These are phyloP conservation scores for Phylloporus sp. DNA, from an alignment of 768 basidiomycete species.

Conservation along the genomic window DNA sequence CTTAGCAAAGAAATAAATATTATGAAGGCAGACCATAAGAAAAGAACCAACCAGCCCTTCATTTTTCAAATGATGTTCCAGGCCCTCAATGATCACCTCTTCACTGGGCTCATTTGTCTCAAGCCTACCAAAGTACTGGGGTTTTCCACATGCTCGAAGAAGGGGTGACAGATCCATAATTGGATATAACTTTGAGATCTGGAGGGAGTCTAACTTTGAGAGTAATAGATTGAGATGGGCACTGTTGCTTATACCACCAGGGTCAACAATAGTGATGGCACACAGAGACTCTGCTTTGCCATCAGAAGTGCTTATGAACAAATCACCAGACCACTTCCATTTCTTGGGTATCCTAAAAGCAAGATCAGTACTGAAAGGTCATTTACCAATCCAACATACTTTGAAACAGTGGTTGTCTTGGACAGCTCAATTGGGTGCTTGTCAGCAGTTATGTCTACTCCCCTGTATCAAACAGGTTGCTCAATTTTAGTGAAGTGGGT, in stretches of 20 bases:
- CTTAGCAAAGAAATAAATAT: slow-evolving; percentile 31
- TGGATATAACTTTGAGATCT: slow-evolving; percentile 47
- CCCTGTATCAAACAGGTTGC: slow-evolving; percentile 12
- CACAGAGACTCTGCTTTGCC: slow-evolving; percentile 44
- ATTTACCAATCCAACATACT: slow-evolving; percentile 18
- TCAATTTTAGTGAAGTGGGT: not conserved
- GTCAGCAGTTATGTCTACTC: slow-evolving; percentile 1
- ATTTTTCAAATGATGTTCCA: slow-evolving; percentile 46
- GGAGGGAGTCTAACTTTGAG: slow-evolving; percentile 37
- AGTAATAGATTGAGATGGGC: slow-evolving; percentile 50
- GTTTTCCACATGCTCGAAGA: slow-evolving; percentile 44
- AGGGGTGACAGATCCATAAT: slow-evolving; percentile 44
- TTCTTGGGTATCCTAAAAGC: slow-evolving; percentile 49
- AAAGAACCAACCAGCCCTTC: slow-evolving; percentile 42
- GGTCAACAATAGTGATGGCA: slow-evolving; percentile 45
- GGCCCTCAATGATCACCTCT: slow-evolving; percentile 34
- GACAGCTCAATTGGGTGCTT: slow-evolving; percentile 2
- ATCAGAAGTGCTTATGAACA: slow-evolving; percentile 39
- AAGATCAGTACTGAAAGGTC: slow-evolving; percentile 2
- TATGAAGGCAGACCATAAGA: not conserved
- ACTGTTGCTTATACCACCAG: slow-evolving; percentile 39
- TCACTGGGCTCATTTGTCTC: slow-evolving; percentile 40
- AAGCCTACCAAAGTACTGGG: slow-evolving; percentile 53
- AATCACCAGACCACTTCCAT: slow-evolving; percentile 63
- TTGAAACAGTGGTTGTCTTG: slow-evolving; percentile 20